These are phyloP conservation scores for Mortierella sp. DNA, from an alignment of 371 early-diverging fungal species.

Conservation along the genomic window DNA sequence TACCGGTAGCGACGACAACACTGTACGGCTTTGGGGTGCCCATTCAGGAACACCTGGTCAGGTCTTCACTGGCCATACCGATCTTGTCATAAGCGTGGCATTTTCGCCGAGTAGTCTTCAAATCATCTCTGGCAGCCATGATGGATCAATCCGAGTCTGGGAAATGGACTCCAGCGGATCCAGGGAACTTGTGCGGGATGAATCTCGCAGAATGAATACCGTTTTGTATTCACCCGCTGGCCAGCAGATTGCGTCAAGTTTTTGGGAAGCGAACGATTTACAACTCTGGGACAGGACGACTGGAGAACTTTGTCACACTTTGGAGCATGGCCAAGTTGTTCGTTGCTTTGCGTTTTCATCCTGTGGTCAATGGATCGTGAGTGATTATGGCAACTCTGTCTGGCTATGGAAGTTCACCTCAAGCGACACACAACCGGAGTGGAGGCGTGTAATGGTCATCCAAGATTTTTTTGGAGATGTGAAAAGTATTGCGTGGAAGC, in stretches of 20 bases:
- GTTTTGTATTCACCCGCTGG: slow-evolving; percentile 7
- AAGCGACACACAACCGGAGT: neutral
- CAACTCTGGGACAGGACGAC: slow-evolving; percentile 10
- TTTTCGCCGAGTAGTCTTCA: slow-evolving; percentile 6
- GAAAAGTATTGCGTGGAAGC: neutral
- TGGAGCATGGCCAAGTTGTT: neutral
- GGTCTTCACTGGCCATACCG: neutral
- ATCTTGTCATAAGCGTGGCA: neutral
- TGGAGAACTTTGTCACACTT: neutral
- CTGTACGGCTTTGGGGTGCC: slow-evolving; percentile 14
- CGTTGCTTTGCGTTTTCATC: slow-evolving; percentile 6
- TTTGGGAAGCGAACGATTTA: neutral
- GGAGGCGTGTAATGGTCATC: neutral
- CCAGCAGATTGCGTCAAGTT: neutral
- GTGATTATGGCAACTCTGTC: neutral
- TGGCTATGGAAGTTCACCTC: neutral
- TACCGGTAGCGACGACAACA: neutral
- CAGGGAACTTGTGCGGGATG: neutral
- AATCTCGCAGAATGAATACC: neutral
- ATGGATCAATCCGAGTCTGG: slow-evolving; percentile 6
- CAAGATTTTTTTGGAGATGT: neutral
- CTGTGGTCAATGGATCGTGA: slow-evolving; percentile 1
- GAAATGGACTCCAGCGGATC: neutral
- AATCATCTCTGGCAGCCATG: neutral
- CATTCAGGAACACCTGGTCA: neutral